Evolutionary conservation across 1,139 yeast species (phyloP).

Genomic region (Geotrichum citri-aurantii): DNA sequence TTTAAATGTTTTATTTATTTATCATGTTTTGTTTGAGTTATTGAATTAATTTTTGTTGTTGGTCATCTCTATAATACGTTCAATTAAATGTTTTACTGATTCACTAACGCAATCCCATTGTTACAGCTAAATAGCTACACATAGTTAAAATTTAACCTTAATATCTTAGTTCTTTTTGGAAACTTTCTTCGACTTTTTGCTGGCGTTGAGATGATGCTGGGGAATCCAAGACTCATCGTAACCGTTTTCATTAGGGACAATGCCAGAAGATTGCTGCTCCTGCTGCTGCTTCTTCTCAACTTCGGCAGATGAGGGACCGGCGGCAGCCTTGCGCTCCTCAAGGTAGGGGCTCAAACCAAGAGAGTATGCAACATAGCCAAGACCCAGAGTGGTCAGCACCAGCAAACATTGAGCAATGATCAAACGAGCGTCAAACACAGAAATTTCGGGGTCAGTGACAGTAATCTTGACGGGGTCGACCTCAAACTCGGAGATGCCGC

Average conservation of each 20-base stretch:
- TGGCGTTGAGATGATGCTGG: constrained; percentile 40
- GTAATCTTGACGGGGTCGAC: constrained; percentile 54
- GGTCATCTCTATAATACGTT: background rate
- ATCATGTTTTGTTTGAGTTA: background rate
- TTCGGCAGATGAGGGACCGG: constrained; percentile 2
- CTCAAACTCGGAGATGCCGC: constrained; percentile 47
- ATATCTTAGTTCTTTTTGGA: constrained; percentile 7
- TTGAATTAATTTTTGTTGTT: too few species aligned
- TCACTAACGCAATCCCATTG: background rate
- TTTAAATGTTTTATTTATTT: background rate
- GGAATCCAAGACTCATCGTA: constrained; percentile 58
- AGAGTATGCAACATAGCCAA: constrained; percentile 46
- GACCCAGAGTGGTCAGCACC: constrained; percentile 45
- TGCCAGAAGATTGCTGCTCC: constrained; percentile 19
- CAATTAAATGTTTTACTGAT: background rate
- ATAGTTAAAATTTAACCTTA: background rate
- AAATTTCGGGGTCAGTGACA: constrained; percentile 60
- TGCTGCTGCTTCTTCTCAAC: constrained; percentile 23
- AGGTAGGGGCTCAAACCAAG: constrained; percentile 42
- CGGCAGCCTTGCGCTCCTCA: constrained; percentile 27
- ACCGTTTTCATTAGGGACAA: constrained; percentile 34
- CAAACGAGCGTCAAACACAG: constrained; percentile 68
- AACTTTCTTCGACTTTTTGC: constrained; percentile 12
- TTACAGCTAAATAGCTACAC: background rate
- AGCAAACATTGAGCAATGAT: constrained; percentile 56